phyloP scores from a whole-genome alignment of 2,329 filamentous ascomycete species.

The Exophiala lecanii-corni region DNA sequence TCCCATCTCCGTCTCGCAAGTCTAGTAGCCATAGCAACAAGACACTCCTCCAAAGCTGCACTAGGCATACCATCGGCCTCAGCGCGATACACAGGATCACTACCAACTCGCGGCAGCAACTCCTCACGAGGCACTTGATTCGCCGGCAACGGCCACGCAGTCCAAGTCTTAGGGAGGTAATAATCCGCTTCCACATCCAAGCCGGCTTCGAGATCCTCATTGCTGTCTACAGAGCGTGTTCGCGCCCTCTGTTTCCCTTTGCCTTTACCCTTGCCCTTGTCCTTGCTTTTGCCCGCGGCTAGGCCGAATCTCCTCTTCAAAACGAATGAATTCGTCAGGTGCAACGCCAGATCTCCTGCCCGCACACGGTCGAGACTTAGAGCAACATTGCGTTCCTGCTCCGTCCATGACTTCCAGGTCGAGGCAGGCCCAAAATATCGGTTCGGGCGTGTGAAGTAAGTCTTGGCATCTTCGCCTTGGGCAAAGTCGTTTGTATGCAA shows the following conservation, averaged over 20 bases:
- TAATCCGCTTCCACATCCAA: slow-evolving; percentile 31
- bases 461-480: slow-evolving; percentile 15
- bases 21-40: slow-evolving; percentile 63
- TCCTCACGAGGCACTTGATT: slow-evolving; percentile 56
- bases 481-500: slow-evolving; percentile 4
- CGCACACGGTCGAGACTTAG: slow-evolving; percentile 59
- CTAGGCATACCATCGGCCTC: slow-evolving; percentile 43
- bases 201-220: slow-evolving; percentile 20
- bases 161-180: slow-evolving; percentile 60
- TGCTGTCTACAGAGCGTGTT: not conserved
- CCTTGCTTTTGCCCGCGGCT: not conserved
- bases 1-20: slow-evolving; percentile 60
- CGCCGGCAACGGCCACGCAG: slow-evolving; percentile 74
- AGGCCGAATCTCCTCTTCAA: slow-evolving; percentile 51
- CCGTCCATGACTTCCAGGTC: slow-evolving; percentile 82
- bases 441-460: slow-evolving; percentile 54
- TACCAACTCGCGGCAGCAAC: slow-evolving; percentile 39
- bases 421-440: slow-evolving; percentile 63
- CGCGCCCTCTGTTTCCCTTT: not conserved
- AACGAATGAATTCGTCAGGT: slow-evolving; percentile 73
- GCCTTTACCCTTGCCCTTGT: slow-evolving; percentile 15
- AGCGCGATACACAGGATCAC: slow-evolving; percentile 1
- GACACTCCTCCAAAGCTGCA: slow-evolving; percentile 61
- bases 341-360: slow-evolving; percentile 64
- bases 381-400: slow-evolving; percentile 69